Evolutionary conservation across 106 monocot genomes (phyloP), one percentile per base, ranked within the genome.

Genomic region (Dendrobium officinale): DNA sequence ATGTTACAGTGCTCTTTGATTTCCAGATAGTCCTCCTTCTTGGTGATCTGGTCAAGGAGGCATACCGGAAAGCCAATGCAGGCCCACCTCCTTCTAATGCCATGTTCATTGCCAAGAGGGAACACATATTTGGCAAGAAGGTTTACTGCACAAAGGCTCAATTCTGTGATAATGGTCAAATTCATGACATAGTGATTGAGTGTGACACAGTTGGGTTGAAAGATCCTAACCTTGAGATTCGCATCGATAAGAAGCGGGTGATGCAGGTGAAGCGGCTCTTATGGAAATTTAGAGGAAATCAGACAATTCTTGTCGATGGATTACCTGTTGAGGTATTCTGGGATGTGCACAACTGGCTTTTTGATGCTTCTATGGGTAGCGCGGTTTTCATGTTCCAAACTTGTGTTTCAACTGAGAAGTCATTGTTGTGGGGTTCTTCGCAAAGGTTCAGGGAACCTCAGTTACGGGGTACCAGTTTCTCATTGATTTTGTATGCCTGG

Each of bases 281-380:
- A 2, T 96, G 96, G 93, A 96, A 96, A 73, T 96, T 96, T 80
- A 85, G 93, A 44, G 96, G 96, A 8, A 96, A 96, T 26, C 91
- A 96, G 77, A 93, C 90, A 0, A 90, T 93, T 31, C 55, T 87
- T 7, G 88, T 96, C 11, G 96, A 93, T 54, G 96, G 93, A 7
- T 59, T 87, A 26, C 89, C 93, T 2, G 90, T 96, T 9, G 93
- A 96, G 82, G 93, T 96, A 73, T 86, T 93, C 26, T 96, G 96
- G 96, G 96, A 96, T 78, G 93, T 91, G 0, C 91, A 96, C 77
- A 87, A 81, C 64, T 93, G 93, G 93, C 84, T 96, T 10, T 96
- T 96, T 55, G 91, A 87, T 40, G n/a, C 90, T 2, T 79, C 84
- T 2, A 15, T 73, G 43, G 86, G 82, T 16, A 85, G 72, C 80